Base-by-base conservation (phyloP, 1,284 basidiomycete genomes). In the Blastosporella zonata region DNA sequence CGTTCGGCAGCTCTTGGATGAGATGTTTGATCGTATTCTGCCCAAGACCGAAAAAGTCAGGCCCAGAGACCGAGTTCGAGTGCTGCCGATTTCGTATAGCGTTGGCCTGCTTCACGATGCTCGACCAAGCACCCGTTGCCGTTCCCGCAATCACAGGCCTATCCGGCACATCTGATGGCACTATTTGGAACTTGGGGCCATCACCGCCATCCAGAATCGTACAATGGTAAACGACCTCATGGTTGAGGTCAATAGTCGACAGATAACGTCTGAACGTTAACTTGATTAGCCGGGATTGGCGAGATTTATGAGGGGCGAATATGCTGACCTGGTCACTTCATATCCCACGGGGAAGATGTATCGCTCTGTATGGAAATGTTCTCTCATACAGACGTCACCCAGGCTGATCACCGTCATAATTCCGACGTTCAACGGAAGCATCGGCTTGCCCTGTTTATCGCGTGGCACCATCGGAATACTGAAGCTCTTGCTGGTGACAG, bases 341-440 rank as follows among this genome's bases (percentile, higher is more conserved):
- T 90, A 91, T 15, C 87, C 87, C 41, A 90, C 83, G 15, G 88
- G 88, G 59, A 88, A 91, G 55, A 91, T 90, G 62, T 90, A 90
- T 49, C 89, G 72, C 63, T 90, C 87, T 0, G 88, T 89, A 62
- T 88, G 85, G 60, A 90, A 90, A 62, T 88, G 84, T 57, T 90
- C 86, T 38, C 85, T 74, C 78, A 83, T 81, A 60, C 85, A 88
- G 3, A 90, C 79, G 53, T 81, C 75, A 3, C 88, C 88, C 0
- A 91, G 71, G 49, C 62, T 79, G 49, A 82, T 70, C 17, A 90
- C 82, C 1, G 84, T 87, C 85, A 90, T 89, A 60, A 90, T 90
- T 23, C 87, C 87, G 13, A 90, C 84, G 55, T 81, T 86, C 27
- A 90, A 67, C 0, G 88, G 88, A 3, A 90, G 67, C 63, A 84